Evolutionary conservation across 495 filamentous ascomycete genomes (phyloP), one percentile per base, ranked within the genome.

Genomic region (Annulohypoxylon maeteangense): DNA sequence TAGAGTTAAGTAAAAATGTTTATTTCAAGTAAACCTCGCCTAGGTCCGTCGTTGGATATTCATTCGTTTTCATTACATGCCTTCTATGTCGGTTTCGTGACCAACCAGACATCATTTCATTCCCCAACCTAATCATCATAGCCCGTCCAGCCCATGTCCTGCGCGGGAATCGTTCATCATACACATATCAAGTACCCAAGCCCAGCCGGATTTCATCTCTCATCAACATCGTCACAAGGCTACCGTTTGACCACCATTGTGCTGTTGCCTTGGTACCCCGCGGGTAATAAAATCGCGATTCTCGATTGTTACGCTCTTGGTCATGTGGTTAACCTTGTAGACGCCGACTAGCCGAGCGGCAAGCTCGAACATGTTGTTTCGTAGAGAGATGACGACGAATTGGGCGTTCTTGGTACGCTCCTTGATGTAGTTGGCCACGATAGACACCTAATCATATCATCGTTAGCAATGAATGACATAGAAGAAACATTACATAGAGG

Each of bases 291-390:
- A 97, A 75, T 97, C 92, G 65, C 84, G 86, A 79, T 97, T 97
- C 78, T 97, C 93, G 48, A 97, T 93, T n/a, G 93, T 95, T 3
- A 97, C 93, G 76, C 91, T 94, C 88, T 97, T 97, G 44, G 93
- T 97, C 95, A 98, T 99, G 81, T 99, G 95, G 81, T 98, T 98
- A 77, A 99, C 95, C 82, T 99, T 99, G 81, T 99, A 99, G 50
- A 99, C 94, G 51, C 95, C 95, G 5, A 99, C 93, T 38, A 99
- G 86, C 54, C 95, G 86, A 47, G 94, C 89, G 16, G 95, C 96
- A 60, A 99, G 89, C 84, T 99, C 95, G 81, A 99, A 99, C 95
- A 99, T 99, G 83, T 99, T 99, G 82, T 99, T 99, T 75, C 95
- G 86, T 74, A 99, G 83, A 12, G 94, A 98, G 74, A 99, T 99